Conservation (phyloP, 148 eudicot species). For the Diospyros lotus region DNA sequence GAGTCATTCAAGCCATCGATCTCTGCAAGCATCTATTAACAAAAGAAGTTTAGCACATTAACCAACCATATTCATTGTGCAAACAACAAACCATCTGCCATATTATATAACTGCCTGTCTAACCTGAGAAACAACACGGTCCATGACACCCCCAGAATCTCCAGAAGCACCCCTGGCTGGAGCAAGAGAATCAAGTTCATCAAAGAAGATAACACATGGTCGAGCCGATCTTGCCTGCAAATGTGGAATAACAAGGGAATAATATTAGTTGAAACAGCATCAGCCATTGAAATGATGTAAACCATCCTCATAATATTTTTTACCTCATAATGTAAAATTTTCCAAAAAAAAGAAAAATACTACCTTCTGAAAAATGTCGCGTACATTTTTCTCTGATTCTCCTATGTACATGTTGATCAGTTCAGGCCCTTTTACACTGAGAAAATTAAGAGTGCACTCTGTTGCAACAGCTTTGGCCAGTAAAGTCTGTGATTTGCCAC, state of each 20-base stretch:
- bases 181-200: slow-evolving; percentile 98
- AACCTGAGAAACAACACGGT: slow-evolving; percentile 98
- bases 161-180: slow-evolving; percentile 99
- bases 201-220: slow-evolving; percentile 96
- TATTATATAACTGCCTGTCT: slow-evolving; percentile 9
- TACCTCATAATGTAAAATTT: background rate
- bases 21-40: slow-evolving; percentile 92
- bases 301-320: background rate
- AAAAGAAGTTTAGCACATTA: slow-evolving; percentile 14
- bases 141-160: slow-evolving; percentile 99
- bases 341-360: slow-evolving; percentile 8
- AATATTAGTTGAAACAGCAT: background rate
- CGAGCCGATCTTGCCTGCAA: slow-evolving; percentile 93
- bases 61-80: background rate
- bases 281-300: background rate
- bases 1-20: slow-evolving; percentile 94
- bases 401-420: slow-evolving; percentile 99
- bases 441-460: slow-evolving; percentile 91
- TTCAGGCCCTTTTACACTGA: slow-evolving; percentile 98
- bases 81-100: background rate
- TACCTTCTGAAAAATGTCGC: slow-evolving; percentile 97
- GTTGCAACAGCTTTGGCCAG: slow-evolving; percentile 99
- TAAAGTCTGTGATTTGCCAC: slow-evolving; percentile 58
- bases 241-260: slow-evolving; percentile 7
- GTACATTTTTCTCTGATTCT: slow-evolving; percentile 92